Percentiles rank a stretch among this genome's conserved stretches.
phyloP scores from a whole-genome alignment of 495 filamentous ascomycete genomes.

The Talaromyces stipitatus region DNA sequence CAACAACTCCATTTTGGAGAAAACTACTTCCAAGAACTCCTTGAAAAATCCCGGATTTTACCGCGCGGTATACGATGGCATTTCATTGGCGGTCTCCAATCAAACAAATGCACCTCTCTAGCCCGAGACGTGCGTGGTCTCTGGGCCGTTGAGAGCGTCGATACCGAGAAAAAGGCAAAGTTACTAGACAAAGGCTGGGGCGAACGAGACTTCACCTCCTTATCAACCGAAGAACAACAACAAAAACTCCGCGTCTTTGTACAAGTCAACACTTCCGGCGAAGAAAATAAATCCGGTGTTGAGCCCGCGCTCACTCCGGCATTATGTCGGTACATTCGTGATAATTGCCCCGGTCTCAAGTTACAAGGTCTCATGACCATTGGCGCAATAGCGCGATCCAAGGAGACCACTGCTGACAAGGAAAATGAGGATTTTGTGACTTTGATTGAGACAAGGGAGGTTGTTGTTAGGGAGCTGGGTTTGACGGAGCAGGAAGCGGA shows the following conservation, averaged over 20 bases:
- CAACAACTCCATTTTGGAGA: constrained; percentile 82
- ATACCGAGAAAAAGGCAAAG: constrained; percentile 76
- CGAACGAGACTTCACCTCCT: constrained; percentile 25
- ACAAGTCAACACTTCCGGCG: constrained; percentile 92
- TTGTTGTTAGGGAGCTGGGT: constrained; percentile 43
- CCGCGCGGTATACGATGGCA: constrained; percentile 85
- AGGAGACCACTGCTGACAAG: constrained; percentile 57
- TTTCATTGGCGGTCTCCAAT: constrained; percentile 88
- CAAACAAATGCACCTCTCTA: constrained; percentile 83
- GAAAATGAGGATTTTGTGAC: constrained; percentile 86
- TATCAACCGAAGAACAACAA: constrained; percentile 5
- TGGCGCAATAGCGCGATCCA: constrained; percentile 79
- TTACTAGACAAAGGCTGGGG: constrained; percentile 70
- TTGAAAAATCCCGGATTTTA: constrained; percentile 73
- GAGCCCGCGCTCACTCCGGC: constrained; percentile 47
- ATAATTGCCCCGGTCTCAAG: constrained; percentile 62
- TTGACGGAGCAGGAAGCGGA: constrained; percentile 25
- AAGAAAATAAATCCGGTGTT: constrained; percentile 76
- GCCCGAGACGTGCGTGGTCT: constrained; percentile 79
- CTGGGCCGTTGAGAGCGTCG: constrained; percentile 89
- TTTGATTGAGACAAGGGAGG: constrained; percentile 63
- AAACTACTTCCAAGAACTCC: constrained; percentile 92
- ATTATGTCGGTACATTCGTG: constrained; percentile 59
- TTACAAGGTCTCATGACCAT: constrained; percentile 93
- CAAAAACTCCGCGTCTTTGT: constrained; percentile 64